Conservation (phyloP, 331 rosid genomes). For the Quercus phellos region DNA sequence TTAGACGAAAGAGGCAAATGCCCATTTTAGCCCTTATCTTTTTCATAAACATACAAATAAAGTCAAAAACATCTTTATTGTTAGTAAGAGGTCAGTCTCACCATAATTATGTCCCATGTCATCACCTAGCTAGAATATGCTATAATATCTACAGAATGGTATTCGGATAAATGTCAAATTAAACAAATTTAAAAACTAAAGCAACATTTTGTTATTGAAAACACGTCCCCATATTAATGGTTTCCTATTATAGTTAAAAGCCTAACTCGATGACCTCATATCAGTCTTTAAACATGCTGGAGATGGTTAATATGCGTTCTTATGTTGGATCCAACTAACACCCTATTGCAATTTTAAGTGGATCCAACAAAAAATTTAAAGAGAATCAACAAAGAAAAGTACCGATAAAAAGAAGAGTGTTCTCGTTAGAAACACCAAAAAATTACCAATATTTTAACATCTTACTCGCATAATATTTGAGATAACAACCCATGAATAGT, state of each 20-base stretch:
- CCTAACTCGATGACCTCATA: constrained; percentile 34
- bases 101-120: constrained; percentile 13
- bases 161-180: neutral
- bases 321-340: constrained; percentile 43
- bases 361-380: constrained; percentile 39
- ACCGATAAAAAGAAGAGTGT: constrained; percentile 2
- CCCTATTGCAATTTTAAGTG: constrained; percentile 39
- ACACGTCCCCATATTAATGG: neutral
- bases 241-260: constrained; percentile 25
- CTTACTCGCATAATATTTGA: too few species aligned
- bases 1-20: too few species aligned
- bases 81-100: constrained; percentile 20
- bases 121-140: constrained; percentile 35
- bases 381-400: constrained; percentile 26
- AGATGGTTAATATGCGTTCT: constrained; percentile 34
- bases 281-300: constrained; percentile 14
- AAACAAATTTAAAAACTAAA: neutral
- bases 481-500: too few species aligned
- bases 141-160: constrained; percentile 38
- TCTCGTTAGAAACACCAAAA: too few species aligned
- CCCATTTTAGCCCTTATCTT: neutral
- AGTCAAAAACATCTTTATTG: constrained; percentile 14
- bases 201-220: neutral
- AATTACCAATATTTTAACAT: too few species aligned
- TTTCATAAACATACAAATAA: neutral